Evolutionary conservation across 108 stramenopile genomes (phyloP).

Genomic region (Cyclotella atomus): DNA sequence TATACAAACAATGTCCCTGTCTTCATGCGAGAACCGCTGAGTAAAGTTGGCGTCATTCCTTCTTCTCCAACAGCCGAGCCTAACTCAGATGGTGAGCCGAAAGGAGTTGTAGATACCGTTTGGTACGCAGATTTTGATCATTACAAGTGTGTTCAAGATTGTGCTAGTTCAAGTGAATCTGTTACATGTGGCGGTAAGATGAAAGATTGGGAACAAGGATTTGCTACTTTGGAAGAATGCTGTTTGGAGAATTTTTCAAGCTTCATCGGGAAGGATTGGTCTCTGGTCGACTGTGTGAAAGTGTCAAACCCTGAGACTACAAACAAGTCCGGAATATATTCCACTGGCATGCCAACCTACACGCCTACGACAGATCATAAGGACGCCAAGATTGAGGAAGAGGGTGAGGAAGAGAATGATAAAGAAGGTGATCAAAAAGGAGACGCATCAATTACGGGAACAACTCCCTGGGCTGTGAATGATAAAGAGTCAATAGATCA

Average conservation of each 20-base stretch:
- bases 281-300: slow-evolving; percentile 13
- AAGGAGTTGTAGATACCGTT: not conserved
- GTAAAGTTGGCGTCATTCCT: not conserved
- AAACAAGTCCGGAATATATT: not conserved
- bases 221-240: slow-evolving; percentile 18
- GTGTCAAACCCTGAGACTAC: not conserved
- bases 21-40: not conserved
- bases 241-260: slow-evolving; percentile 18
- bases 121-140: slow-evolving; percentile 20
- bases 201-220: slow-evolving; percentile 9
- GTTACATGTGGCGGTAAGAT: slow-evolving; percentile 7
- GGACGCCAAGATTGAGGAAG: not conserved
- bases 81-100: not conserved
- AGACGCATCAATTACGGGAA: not conserved
- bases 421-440: not conserved
- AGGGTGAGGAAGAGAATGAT: not conserved
- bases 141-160: slow-evolving; percentile 11
- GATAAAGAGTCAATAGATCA: not conserved
- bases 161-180: not conserved
- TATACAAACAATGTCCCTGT: not conserved
- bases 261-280: slow-evolving; percentile 33
- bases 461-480: slow-evolving; percentile 1
- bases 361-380: not conserved
- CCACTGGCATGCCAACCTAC: not conserved
- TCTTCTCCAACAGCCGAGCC: not conserved